Evolutionary conservation across 2,329 filamentous ascomycete genomes (phyloP), one percentile per base, ranked within the genome.

Genomic region (Thelonectria discophora): DNA sequence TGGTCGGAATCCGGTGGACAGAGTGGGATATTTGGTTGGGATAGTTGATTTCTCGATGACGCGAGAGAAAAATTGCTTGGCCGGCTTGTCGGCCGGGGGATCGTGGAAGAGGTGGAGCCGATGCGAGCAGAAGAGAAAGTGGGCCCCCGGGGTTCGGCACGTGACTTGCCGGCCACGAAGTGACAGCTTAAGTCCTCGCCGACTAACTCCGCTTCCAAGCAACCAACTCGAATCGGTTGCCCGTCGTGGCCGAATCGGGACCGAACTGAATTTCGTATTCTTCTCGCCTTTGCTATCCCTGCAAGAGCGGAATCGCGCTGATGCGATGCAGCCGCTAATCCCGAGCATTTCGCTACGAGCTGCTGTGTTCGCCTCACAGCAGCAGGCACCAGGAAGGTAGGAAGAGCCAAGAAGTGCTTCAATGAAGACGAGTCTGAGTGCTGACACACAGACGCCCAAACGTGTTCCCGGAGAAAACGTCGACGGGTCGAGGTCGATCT

Each of bases 101-200:
- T 32, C 11, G 10, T 20, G 17, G 47, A 24, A 3, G 21, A 5
- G 47, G 52, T 48, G 53, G 58, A 48, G 48, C 40, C 52, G 58
- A 47, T 24, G 18, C 27, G 27, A 37, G 11, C 27, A 2, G 3
- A 12, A 15, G 15, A 37, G 34, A 37, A 21, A 21, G 42, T 47
- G 11, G 13, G 37, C 27, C 43, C 50, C 10, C 9, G 27, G 21
- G 13, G 24, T 58, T 20, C 30, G 30, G 51, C 67, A 69, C 65
- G 68, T 72, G 68, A 68, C 50, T 11, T 20, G 11, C 18, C 45
- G 45, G 55, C 27, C 21, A 24, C 37, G 47, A 27, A 1, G n/a
- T 20, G 15, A 24, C 21, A 24, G 42, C 56, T 72, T 69, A 71
- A 72, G 61, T 72, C 68, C 66, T 63, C 34, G 64, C 68, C 69